These are phyloP conservation scores for Venturia oleaginea DNA, from an alignment of 2,329 filamentous ascomycete genomes.

Conservation along the genomic window DNA sequence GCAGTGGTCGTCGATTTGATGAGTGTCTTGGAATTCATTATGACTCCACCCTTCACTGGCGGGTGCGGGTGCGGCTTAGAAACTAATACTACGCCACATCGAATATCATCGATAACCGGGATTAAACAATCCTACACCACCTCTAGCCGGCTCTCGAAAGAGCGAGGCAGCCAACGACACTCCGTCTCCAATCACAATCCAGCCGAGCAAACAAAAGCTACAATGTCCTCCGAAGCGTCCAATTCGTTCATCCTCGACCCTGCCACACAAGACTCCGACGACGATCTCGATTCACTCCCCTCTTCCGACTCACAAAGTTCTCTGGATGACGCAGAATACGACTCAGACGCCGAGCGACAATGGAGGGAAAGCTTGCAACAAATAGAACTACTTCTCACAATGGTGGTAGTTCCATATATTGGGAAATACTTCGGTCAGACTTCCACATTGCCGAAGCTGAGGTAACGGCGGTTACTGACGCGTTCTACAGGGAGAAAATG, in stretches of 20 bases:
- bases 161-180: not conserved
- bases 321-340: slow-evolving; percentile 39
- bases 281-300: slow-evolving; percentile 41
- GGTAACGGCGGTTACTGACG: not conserved
- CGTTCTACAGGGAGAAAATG: slow-evolving; percentile 57
- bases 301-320: slow-evolving; percentile 43
- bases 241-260: slow-evolving; percentile 27
- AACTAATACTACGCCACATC: not conserved
- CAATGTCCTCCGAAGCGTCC: slow-evolving; percentile 30
- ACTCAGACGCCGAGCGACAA: slow-evolving; percentile 84
- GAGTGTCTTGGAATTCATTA: not conserved
- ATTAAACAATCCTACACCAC: not conserved
- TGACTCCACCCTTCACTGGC: not conserved
- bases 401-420: slow-evolving; percentile 88
- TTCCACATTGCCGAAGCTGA: not conserved
- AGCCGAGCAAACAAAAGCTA: not conserved
- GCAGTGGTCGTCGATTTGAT: not conserved
- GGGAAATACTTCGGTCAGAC: slow-evolving; percentile 71
- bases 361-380: slow-evolving; percentile 94
- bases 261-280: slow-evolving; percentile 12
- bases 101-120: not conserved
- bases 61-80: not conserved
- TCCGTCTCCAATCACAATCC: not conserved
- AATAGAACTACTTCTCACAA: slow-evolving; percentile 81
- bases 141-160: not conserved